These are phyloP conservation scores for Saturnispora gosingensis DNA, from an alignment of 805 yeast genomes.

Conservation along the genomic window DNA sequence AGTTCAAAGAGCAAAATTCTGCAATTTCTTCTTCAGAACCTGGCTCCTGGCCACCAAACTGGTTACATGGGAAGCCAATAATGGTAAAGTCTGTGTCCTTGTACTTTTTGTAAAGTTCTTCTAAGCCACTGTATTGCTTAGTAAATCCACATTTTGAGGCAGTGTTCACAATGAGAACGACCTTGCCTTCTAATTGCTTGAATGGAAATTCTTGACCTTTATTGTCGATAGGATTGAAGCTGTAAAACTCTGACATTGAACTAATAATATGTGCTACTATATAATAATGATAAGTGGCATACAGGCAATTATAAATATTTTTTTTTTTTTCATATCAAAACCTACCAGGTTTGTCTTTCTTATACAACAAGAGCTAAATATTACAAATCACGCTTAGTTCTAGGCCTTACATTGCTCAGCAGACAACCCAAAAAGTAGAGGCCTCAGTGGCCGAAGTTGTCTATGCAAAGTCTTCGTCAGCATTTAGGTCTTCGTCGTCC, in stretches of 20 bases:
- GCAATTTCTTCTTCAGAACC: slow-evolving; percentile 60
- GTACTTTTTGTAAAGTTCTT: slow-evolving; percentile 57
- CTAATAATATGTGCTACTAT: neutral
- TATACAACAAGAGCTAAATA: neutral
- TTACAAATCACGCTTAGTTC: neutral
- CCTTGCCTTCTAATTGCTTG: slow-evolving; percentile 60
- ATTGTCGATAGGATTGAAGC: slow-evolving; percentile 53
- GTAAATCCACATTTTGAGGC: slow-evolving; percentile 81
- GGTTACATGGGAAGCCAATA: slow-evolving; percentile 87
- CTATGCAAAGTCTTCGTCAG: neutral
- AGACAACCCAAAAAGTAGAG: neutral
- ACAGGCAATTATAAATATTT: neutral
- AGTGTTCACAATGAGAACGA: slow-evolving; percentile 74
- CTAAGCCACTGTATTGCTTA: slow-evolving; percentile 67
- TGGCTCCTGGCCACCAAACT: slow-evolving; percentile 77
- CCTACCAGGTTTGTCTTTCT: neutral
- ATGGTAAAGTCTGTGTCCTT: slow-evolving; percentile 53
- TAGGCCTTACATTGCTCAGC: neutral
- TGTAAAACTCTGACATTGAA: slow-evolving; percentile 53
- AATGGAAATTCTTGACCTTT: slow-evolving; percentile 53
- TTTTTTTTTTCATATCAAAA: neutral
- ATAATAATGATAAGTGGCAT: neutral
- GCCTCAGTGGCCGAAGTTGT: neutral
- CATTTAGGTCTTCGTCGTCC: neutral
- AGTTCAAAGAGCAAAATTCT: slow-evolving; percentile 65